Base-by-base conservation (phyloP, 2,329 filamentous ascomycete genomes). In the Exophiala mesophila region DNA sequence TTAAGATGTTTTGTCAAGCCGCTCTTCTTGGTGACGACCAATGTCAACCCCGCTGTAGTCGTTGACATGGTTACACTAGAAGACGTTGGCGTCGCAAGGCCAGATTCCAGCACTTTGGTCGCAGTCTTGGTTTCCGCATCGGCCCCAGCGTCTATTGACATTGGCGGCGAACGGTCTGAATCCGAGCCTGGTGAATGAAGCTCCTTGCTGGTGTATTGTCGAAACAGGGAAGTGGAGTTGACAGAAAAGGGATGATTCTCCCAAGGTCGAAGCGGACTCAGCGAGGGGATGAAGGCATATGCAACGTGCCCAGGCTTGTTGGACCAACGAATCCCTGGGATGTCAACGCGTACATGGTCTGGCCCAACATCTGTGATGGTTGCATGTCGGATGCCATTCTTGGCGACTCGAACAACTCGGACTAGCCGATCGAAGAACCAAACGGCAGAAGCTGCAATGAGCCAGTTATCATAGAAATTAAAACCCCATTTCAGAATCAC, bases 201-300 rank as follows among this genome's bases (percentile, higher is more conserved):
- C n/a, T n/a, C n/a, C n/a, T 5, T 5, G 7, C n/a, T 31, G 29
- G 29, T 9, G 17, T 34, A 34, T 18, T 17, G 10, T 17, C 32
- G 32, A 18, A 34, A 34, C 13, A 34, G 6, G 18, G 13, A 7
- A 7, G 32, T 18, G 4, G 32, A 34, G 17, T 34, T 34, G 8
- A 34, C 6, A 34, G 17, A 41, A 52, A 78, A 77, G 0, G 74
- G 74, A 51, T 78, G 75, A 33, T 72, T 77, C 53, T 77, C 72
- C 73, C 73, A 77, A 0, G 59, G 52, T 6, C 63, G 58, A 47
- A 57, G 52, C 2, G 49, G 54, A n/a, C 41, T 64, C 1, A 74
- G 52, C 0, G 65, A 68, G 0, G 74, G 73, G 50, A 78, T 75
- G 53, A 73, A 74, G 0, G 67, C 57, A 43, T 73, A 76, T 0